phyloP scores from a whole-genome alignment of 2,329 filamentous ascomycete genomes.

The Neurospora sp. region DNA sequence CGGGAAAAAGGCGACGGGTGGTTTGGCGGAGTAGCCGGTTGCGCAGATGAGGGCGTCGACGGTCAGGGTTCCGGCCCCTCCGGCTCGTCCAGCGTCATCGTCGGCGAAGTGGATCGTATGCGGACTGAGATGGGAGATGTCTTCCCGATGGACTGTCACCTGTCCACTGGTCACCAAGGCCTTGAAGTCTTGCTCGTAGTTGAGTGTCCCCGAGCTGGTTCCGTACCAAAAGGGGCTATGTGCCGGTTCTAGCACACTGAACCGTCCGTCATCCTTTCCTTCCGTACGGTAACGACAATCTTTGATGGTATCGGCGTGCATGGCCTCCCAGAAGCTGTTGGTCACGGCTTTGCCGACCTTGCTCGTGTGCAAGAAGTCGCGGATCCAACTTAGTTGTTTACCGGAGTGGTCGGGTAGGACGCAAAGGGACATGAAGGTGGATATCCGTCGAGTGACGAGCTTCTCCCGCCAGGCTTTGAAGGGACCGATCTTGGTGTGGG shows the following conservation, averaged over 20 bases:
- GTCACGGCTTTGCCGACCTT: constrained; percentile 23
- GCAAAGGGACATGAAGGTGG: constrained; percentile 32
- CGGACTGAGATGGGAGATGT: constrained; percentile 38
- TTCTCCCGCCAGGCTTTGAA: constrained; percentile 40
- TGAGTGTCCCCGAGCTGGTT: constrained; percentile 48
- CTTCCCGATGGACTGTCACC: constrained; percentile 45
- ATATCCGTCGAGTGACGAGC: constrained; percentile 35
- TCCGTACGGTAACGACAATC: constrained; percentile 22
- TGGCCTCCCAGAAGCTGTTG: constrained; percentile 41
- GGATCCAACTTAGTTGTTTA: constrained; percentile 11
- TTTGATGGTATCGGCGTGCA: constrained; percentile 21
- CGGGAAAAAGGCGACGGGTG: constrained; percentile 14
- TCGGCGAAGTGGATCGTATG: constrained; percentile 35
- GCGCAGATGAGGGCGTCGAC: constrained; percentile 35
- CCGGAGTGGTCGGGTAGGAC: constrained; percentile 17
- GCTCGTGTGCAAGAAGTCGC: constrained; percentile 15
- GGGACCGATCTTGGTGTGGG: constrained; percentile 39
- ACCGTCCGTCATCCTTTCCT: constrained; percentile 29
- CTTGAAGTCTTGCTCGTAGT: constrained; percentile 49
- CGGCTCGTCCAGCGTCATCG: constrained; percentile 28
- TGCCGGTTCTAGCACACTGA: constrained; percentile 26
- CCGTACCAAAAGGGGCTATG: constrained; percentile 43
- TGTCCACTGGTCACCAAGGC: constrained; percentile 42
- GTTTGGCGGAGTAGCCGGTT: constrained; percentile 18
- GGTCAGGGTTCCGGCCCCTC: constrained; percentile 19